Percentiles rank a stretch among this genome's conserved stretches.
Conservation (phyloP, 2,329 filamentous ascomycete genomes). For the Biscogniauxia sp. region DNA sequence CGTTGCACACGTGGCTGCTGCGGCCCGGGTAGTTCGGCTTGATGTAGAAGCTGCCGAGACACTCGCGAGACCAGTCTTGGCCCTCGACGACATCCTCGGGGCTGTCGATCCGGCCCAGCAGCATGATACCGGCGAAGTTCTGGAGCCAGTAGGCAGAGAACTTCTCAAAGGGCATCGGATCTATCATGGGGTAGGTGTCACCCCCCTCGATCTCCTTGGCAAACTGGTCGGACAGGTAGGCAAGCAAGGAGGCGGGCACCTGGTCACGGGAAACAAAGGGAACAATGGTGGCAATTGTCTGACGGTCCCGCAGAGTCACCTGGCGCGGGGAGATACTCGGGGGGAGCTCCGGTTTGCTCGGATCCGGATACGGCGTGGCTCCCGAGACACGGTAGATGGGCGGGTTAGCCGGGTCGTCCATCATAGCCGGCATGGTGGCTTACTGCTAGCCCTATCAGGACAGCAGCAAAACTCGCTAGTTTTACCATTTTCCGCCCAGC, state of each 20-base stretch:
- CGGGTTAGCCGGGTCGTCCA: constrained; percentile 71
- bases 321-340: constrained; percentile 68
- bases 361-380: constrained; percentile 61
- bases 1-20: constrained; percentile 89
- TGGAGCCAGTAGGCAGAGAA: constrained; percentile 89
- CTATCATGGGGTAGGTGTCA: constrained; percentile 87
- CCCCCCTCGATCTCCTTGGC: constrained; percentile 90
- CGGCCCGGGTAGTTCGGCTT: constrained; percentile 91
- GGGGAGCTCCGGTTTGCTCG: constrained; percentile 62
- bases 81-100: constrained; percentile 56
- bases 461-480: neutral
- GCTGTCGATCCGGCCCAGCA: constrained; percentile 70
- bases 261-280: constrained; percentile 76
- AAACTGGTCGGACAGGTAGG: constrained; percentile 78
- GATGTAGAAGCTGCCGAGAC: constrained; percentile 89
- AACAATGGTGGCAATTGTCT: constrained; percentile 79
- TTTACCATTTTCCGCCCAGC: neutral
- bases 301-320: constrained; percentile 78
- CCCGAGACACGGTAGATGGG: constrained; percentile 70
- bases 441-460: constrained; percentile 23
- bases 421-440: constrained; percentile 66
- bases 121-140: constrained; percentile 85
- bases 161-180: constrained; percentile 67
- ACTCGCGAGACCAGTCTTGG: constrained; percentile 76
- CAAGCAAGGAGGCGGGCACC: constrained; percentile 71